Evolutionary conservation across 495 filamentous ascomycete genomes (phyloP), one percentile per base, ranked within the genome.

Genomic region (Penicillium fimorum): DNA sequence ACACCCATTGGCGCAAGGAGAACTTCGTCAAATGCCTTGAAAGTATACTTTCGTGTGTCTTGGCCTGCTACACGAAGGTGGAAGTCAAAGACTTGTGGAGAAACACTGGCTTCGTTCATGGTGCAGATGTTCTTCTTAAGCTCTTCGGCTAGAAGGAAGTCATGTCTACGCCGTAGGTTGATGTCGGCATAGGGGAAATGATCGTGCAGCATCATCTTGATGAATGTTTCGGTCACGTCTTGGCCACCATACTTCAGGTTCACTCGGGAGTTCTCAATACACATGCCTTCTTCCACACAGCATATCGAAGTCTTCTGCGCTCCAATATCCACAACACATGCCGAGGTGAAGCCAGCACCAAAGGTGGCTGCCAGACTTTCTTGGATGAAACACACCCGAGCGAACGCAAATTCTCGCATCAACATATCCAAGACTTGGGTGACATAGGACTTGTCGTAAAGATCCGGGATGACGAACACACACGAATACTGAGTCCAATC

Each of bases 261-360:
- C 58, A 98, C 79, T 2, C 87, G 80, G 5, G 94, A 97, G 60
- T 96, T 92, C 58, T 96, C 92, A 29, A 96, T 77, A 68, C 88
- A 92, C 79, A 98, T 88, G 12, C 94, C 94, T 68, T 98, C 94
- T 65, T 98, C 94, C 27, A 97, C 95, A 64, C 94, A 98, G 62
- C 91, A 92, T 37, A 98, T 91, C 2, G 95, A 96, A 4, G 94
- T 97, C 78, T 98, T 98, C 73, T 97, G 92, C 3, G 94, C 95
- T 17, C 94, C 94, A 41, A 97, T 88, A 68, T 98, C 94, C 5
- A 98, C 92, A 53, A 98, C 91, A 66, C 95, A 97, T 17, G 90
- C 89, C 41, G 84, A 89, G 5, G 91, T 91, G 63, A 91, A 96
- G 2, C 95, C 94, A 12, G 92, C 95, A n/a, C 94, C 94, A 67